Evolutionary conservation across 139 green algal species (phyloP), one percentile per base, ranked within the genome.

Genomic region (Nannochloris sp.): DNA sequence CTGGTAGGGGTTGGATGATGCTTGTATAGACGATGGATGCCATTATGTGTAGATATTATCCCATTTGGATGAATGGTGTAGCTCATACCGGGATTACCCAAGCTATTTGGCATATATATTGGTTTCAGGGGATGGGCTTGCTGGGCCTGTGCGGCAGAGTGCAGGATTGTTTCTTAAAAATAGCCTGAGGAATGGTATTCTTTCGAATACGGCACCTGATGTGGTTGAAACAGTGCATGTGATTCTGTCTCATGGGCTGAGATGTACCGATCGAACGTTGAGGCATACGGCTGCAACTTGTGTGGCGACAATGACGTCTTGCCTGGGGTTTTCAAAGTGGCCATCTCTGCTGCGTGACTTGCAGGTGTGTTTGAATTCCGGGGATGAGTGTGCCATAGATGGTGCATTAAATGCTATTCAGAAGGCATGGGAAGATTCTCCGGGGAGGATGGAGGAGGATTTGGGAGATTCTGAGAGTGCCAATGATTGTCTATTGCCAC

Each of bases 111-210:
- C 90, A 1, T 92, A 81, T 67, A 86, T 98, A 17, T 85, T 98
- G 26, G 79, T 80, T 1, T 70, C 73, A 9, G 85, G 73, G 0
- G 78, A 90, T 49, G 77, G 75, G 25, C 68, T 92, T 6, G 63
- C 81, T 4, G 58, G 84, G 0, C 87, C 94, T 80, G 84, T 97
- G 0, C 76, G 92, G 5, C 92, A 98, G 67, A 83, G 70, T 45
- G 92, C 92, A 0, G 92, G 92, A 6, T 73, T 98, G 29, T 67
- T 96, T 50, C 76, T 98, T 31, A 98, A 98, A 71, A 98, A 98
- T 81, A 95, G 94, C 64, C 62, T 98, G 5, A 82, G 59, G 20
- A 17, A 23, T 51, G 0, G 29, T 46, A 11, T n/a, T 29, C 16
- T 44, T 45, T 14, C n/a, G 25, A 26, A 45, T 17, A 45, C 5